Evolutionary conservation across 495 filamentous ascomycete species (phyloP).

Genomic region (Neurospora discreta): DNA sequence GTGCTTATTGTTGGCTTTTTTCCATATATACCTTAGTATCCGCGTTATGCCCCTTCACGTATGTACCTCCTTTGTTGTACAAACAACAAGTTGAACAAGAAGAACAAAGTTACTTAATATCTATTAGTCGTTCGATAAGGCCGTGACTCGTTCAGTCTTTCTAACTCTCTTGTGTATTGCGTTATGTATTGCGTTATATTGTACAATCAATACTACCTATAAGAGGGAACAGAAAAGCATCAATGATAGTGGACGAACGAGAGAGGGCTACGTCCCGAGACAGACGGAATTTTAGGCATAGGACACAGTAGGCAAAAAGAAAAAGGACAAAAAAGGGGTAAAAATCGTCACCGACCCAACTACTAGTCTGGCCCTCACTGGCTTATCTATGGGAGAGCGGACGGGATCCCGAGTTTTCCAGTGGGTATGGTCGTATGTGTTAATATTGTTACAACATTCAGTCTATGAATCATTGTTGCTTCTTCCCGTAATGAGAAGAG

Average conservation of each 20-base stretch:
- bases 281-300: too few relatives aligned
- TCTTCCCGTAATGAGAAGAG: too few relatives aligned
- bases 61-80: not conserved
- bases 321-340: not conserved
- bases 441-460: too few relatives aligned
- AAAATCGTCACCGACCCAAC: constrained; percentile 30
- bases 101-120: not conserved
- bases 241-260: too few relatives aligned
- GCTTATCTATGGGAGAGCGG: constrained; percentile 37
- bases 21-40: not conserved
- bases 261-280: too few relatives aligned
- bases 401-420: too few relatives aligned
- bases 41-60: constrained; percentile 1
- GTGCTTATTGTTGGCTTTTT: constrained; percentile 2
- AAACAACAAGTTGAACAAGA: not conserved
- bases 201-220: too few relatives aligned
- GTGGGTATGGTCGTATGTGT: not conserved
- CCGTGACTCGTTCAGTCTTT: too few relatives aligned
- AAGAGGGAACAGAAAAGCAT: too few relatives aligned
- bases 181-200: too few relatives aligned
- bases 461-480: too few relatives aligned
- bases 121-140: not conserved
- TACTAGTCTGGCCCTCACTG: constrained; percentile 28
- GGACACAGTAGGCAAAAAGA: not conserved
- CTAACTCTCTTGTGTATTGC: too few relatives aligned